Conservation (phyloP, 2,329 filamentous ascomycete species). For the Epichloe elymi region DNA sequence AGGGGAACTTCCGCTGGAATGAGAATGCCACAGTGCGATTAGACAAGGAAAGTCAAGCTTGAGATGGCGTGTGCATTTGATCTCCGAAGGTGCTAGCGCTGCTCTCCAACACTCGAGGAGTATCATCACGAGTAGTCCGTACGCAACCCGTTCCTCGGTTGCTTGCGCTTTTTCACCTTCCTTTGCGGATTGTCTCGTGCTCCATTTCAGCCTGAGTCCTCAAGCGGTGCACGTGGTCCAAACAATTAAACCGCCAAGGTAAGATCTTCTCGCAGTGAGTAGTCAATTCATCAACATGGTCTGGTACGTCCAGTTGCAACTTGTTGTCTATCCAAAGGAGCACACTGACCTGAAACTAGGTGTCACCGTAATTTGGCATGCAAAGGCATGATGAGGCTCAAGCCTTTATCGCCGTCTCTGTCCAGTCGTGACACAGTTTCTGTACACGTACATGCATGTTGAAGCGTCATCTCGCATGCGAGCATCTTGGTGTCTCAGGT, state of each 20-base stretch:
- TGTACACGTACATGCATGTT: too few species aligned
- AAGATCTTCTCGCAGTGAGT: too few species aligned
- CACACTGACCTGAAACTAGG: neutral
- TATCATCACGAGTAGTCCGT: neutral
- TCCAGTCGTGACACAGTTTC: neutral
- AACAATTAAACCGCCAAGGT: neutral
- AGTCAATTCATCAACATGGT: too few species aligned
- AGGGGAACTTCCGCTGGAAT: slow-evolving; percentile 1
- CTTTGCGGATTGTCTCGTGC: neutral
- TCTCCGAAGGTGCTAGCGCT: neutral
- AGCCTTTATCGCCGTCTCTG: neutral
- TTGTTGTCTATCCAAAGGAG: neutral
- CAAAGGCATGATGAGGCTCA: too few species aligned
- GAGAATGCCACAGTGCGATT: neutral
- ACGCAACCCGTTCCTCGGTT: neutral
- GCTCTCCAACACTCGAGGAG: neutral
- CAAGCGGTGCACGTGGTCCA: neutral
- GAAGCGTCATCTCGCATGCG: too few species aligned
- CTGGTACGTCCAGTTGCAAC: neutral
- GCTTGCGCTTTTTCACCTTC: neutral
- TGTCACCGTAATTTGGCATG: neutral
- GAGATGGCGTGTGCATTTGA: too few species aligned
- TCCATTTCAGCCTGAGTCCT: neutral
- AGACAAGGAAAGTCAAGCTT: too few species aligned
- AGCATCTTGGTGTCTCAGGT: too few species aligned